Evolutionary conservation across 192 early-diverging fungal genomes (phyloP).

Genomic region (Jimgerdemannia lactiflua): DNA sequence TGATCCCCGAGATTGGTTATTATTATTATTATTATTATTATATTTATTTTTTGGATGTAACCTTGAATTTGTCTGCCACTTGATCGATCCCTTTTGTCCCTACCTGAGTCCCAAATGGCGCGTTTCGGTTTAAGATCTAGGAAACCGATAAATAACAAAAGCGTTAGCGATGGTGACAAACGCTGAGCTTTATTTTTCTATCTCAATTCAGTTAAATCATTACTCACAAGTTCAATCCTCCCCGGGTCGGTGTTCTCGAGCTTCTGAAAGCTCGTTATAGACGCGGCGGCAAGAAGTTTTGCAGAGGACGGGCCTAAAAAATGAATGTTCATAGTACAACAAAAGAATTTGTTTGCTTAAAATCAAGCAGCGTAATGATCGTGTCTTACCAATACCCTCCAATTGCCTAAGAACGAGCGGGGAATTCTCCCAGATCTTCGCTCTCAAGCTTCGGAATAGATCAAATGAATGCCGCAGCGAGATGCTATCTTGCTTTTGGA

Average conservation of each 20-base stretch:
- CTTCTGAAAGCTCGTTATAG: constrained; percentile 46
- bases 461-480: constrained; percentile 16
- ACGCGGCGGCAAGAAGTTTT: constrained; percentile 38
- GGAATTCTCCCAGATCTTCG: constrained; percentile 52
- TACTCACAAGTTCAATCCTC: constrained; percentile 45
- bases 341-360: too few relatives aligned
- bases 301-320: constrained; percentile 34
- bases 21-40: too few relatives aligned
- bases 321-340: neutral
- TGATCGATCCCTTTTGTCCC: neutral
- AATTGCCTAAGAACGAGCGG: constrained; percentile 50
- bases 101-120: constrained; percentile 61
- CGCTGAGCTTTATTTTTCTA: neutral
- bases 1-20: too few relatives aligned
- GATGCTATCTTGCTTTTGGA: constrained; percentile 8
- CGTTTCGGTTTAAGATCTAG: constrained; percentile 54
- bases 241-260: constrained; percentile 39
- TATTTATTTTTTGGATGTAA: too few relatives aligned
- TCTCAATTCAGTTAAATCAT: neutral
- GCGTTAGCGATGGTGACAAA: neutral
- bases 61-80: too few relatives aligned
- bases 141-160: neutral
- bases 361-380: neutral
- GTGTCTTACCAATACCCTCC: constrained; percentile 45
- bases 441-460: constrained; percentile 37